These are phyloP conservation scores for Cystobasidium pallidum DNA, from an alignment of 1,284 basidiomycete species.

Conservation along the genomic window DNA sequence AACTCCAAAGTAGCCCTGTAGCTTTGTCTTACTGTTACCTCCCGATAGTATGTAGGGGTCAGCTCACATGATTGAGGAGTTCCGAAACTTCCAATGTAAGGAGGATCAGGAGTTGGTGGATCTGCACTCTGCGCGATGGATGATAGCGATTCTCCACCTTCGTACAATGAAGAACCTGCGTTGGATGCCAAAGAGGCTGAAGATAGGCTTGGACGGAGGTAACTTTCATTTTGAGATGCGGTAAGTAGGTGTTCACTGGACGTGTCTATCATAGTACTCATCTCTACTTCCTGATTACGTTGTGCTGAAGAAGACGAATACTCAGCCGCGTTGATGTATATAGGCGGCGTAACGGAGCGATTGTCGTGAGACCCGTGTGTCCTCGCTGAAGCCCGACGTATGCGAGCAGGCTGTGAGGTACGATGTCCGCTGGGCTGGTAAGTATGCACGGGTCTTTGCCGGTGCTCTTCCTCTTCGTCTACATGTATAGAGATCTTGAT, in stretches of 20 bases:
- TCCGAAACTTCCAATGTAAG: background rate
- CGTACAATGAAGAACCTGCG: conserved; percentile 12
- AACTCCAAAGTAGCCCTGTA: conserved; percentile 22
- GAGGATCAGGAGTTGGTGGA: conserved; percentile 24
- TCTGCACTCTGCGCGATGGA: conserved; percentile 14
- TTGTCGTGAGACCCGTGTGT: background rate
- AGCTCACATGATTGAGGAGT: conserved; percentile 20
- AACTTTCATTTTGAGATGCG: background rate
- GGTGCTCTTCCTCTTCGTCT: conserved; percentile 12
- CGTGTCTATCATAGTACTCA: background rate
- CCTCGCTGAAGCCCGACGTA: background rate
- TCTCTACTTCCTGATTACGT: background rate
- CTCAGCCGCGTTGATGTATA: background rate
- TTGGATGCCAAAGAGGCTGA: conserved; percentile 15
- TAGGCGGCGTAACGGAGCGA: background rate
- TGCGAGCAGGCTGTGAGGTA: background rate
- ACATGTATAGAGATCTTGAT: conserved; percentile 33
- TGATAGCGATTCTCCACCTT: conserved; percentile 18
- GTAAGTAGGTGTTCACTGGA: background rate
- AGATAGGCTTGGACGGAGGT: conserved; percentile 22
- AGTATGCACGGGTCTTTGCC: background rate
- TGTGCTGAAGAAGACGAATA: background rate
- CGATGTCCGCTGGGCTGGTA: background rate
- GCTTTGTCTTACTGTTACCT: conserved; percentile 3
- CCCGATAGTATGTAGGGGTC: background rate